Evolutionary conservation across 306 rosid genomes (phyloP).

Genomic region (Comarum palustre): DNA sequence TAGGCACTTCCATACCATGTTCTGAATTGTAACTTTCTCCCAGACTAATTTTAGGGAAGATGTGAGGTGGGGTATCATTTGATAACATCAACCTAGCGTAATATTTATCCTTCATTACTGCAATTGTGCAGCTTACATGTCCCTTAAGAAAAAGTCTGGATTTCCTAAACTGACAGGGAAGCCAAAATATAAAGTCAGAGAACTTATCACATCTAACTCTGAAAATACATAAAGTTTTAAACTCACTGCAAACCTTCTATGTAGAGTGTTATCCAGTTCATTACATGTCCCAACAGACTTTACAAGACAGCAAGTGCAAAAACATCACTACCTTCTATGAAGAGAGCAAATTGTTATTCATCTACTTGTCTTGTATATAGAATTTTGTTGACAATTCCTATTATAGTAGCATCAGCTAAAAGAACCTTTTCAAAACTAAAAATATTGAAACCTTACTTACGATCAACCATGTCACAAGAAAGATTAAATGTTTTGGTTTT

Average conservation of each 20-base stretch:
- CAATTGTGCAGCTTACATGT: constrained; percentile 24
- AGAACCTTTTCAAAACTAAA: too few relatives aligned
- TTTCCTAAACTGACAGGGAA: constrained; percentile 22
- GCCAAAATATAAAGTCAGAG: not conserved
- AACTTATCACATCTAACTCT: not conserved
- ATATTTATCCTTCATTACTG: constrained; percentile 17
- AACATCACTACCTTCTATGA: too few relatives aligned
- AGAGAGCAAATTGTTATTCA: too few relatives aligned
- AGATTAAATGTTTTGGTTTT: too few relatives aligned
- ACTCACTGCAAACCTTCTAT: not conserved
- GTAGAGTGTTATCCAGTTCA: not conserved
- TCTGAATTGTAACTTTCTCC: not conserved
- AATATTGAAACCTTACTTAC: too few relatives aligned
- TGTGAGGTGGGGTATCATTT: not conserved
- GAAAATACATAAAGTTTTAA: not conserved
- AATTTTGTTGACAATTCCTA: too few relatives aligned
- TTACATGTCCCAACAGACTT: too few relatives aligned
- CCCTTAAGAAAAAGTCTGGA: not conserved
- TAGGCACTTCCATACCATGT: not conserved
- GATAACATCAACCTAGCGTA: constrained; percentile 5
- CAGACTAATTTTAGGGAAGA: not conserved
- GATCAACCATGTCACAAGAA: too few relatives aligned
- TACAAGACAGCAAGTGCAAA: not conserved
- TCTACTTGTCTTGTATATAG: too few relatives aligned
- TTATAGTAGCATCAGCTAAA: too few relatives aligned